Percentiles rank a stretch among this genome's conserved stretches.
Conservation (phyloP, 495 filamentous ascomycete species). For the Tuber microsphaerosporum region DNA sequence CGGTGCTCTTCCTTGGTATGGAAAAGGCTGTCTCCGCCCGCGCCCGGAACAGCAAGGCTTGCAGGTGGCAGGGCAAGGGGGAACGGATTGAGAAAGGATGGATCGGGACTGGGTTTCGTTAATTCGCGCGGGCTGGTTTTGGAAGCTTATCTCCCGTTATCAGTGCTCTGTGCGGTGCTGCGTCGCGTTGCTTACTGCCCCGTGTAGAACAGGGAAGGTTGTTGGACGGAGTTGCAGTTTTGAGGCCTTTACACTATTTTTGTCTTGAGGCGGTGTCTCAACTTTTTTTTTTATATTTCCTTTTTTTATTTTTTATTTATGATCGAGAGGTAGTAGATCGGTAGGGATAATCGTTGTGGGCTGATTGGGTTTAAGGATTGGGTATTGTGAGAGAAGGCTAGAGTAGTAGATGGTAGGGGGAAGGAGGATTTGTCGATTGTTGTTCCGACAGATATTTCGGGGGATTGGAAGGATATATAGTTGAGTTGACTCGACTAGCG, state of each 20-base stretch:
- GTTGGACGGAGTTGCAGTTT: constrained; percentile 4
- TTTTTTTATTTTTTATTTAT: constrained; percentile 9
- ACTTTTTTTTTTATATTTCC: neutral
- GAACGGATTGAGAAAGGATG: constrained; percentile 5
- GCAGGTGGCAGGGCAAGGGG: constrained; percentile 4
- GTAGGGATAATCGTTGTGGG: constrained; percentile 4
- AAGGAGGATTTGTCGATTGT: neutral
- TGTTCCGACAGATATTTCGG: neutral
- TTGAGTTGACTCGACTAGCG: neutral
- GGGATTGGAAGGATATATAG: neutral
- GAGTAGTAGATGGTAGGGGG: neutral
- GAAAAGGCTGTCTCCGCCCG: constrained; percentile 6
- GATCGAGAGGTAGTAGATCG: neutral
- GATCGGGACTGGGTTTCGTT: constrained; percentile 6
- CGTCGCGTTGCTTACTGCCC: neutral
- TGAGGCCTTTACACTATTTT: neutral
- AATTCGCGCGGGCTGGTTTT: neutral
- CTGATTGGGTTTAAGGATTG: constrained; percentile 5
- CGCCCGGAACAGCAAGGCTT: neutral
- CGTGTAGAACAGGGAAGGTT: neutral
- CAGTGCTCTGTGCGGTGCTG: neutral
- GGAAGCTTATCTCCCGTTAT: constrained; percentile 4
- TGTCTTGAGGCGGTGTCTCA: neutral
- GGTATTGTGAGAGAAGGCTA: neutral
- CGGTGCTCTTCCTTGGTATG: neutral